A percentile compares a stretch with the other conserved stretches of the same genome.
These are phyloP conservation scores for Lepidium africanum DNA, from an alignment of 345 rosid genomes.

Conservation along the genomic window DNA sequence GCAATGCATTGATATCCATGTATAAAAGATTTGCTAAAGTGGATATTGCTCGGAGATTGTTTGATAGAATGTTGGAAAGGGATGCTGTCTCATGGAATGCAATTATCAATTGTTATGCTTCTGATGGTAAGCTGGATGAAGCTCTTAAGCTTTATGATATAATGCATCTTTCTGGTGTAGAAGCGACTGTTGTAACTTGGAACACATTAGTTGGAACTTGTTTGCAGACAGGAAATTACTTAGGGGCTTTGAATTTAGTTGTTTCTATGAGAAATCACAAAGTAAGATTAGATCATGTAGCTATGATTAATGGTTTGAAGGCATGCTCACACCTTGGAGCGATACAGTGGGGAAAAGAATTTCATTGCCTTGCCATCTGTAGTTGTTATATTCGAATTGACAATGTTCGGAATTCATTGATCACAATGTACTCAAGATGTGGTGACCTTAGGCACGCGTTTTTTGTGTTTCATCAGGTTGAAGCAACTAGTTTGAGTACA, in stretches of 20 bases:
- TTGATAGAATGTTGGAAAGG: conserved; percentile 53
- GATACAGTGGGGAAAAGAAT: conserved; percentile 43
- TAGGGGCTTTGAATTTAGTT: conserved; percentile 39
- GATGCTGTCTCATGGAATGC: conserved; percentile 82
- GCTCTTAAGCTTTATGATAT: conserved; percentile 42
- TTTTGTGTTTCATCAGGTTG: conserved; percentile 36
- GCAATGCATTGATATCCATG: conserved; percentile 72
- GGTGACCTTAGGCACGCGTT: conserved; percentile 42
- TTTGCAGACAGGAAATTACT: conserved; percentile 37
- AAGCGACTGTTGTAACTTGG: conserved; percentile 51
- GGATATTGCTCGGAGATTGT: conserved; percentile 42
- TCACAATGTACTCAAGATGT: conserved; percentile 72
- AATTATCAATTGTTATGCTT: conserved; percentile 50
- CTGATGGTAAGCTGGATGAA: conserved; percentile 48
- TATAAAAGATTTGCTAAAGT: conserved; percentile 53
- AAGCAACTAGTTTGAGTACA: conserved; percentile 41
- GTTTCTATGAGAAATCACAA: conserved; percentile 38
- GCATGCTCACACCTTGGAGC: conserved; percentile 61
- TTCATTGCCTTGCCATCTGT: conserved; percentile 56
- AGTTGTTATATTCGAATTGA: conserved; percentile 22
- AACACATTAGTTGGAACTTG: conserved; percentile 53
- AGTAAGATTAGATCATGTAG: conserved; percentile 47
- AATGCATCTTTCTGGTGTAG: conserved; percentile 39
- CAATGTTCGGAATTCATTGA: conserved; percentile 56
- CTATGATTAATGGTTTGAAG: conserved; percentile 48